A percentile compares a stretch with the other conserved stretches of the same genome.
Evolutionary conservation across 1,139 yeast species (phyloP).

Genomic region (Komagataea norvegica): DNA sequence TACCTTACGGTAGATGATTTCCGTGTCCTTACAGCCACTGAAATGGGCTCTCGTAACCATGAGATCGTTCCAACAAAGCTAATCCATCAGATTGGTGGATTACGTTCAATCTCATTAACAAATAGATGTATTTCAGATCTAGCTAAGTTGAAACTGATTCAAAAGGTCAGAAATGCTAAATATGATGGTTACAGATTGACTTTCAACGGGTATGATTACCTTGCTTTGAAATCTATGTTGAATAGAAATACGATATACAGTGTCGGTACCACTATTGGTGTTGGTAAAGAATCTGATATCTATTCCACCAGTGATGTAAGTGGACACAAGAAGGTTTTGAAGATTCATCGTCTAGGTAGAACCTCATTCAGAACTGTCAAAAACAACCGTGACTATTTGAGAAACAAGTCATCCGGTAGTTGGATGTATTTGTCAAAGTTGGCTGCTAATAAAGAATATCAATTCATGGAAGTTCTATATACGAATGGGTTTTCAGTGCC

Average conservation of each 20-base stretch:
- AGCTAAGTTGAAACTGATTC: slow-evolving; percentile 77
- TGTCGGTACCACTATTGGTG: slow-evolving; percentile 87
- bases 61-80: slow-evolving; percentile 89
- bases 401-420: slow-evolving; percentile 52
- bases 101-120: slow-evolving; percentile 73
- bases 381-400: slow-evolving; percentile 87
- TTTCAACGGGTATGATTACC: slow-evolving; percentile 84
- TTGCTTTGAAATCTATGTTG: slow-evolving; percentile 79
- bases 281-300: slow-evolving; percentile 96
- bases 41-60: slow-evolving; percentile 86
- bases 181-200: slow-evolving; percentile 92
- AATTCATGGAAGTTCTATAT: slow-evolving; percentile 74
- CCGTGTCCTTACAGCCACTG: slow-evolving; percentile 83
- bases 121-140: slow-evolving; percentile 76
- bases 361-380: slow-evolving; percentile 90
- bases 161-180: slow-evolving; percentile 76
- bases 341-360: slow-evolving; percentile 90
- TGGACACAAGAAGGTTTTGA: slow-evolving; percentile 68
- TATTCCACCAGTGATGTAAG: slow-evolving; percentile 72
- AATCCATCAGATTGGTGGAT: slow-evolving; percentile 75
- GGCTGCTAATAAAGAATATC: slow-evolving; percentile 90
- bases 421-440: slow-evolving; percentile 92
- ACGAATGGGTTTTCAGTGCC: slow-evolving; percentile 84
- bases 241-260: slow-evolving; percentile 71
- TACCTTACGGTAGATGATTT: slow-evolving; percentile 88